Percentiles rank a stretch among this genome's conserved stretches.
These are phyloP conservation scores for Colletotrichum godetiae DNA, from an alignment of 2,329 filamentous ascomycete genomes.

Conservation along the genomic window DNA sequence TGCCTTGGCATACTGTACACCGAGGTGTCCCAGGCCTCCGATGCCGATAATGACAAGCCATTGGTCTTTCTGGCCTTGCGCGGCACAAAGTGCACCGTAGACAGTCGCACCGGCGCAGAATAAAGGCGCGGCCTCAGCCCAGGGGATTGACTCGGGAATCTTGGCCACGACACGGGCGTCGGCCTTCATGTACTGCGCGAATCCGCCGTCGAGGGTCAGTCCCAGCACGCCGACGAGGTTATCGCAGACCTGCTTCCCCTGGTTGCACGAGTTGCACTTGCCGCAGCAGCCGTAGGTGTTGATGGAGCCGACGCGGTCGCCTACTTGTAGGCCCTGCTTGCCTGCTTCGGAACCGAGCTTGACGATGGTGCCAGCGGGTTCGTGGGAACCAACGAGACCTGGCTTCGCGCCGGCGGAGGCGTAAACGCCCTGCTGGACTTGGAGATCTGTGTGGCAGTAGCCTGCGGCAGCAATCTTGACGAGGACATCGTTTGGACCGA, in stretches of 20 bases:
- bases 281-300: constrained; percentile 39
- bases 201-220: constrained; percentile 40
- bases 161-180: constrained; percentile 40
- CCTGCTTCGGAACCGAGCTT: constrained; percentile 59
- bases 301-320: constrained; percentile 64
- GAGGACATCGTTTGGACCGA: constrained; percentile 35
- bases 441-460: constrained; percentile 38
- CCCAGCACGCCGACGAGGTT: constrained; percentile 40
- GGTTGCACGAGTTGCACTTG: constrained; percentile 38
- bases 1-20: constrained; percentile 40
- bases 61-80: constrained; percentile 31
- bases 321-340: constrained; percentile 50
- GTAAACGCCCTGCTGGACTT: constrained; percentile 34
- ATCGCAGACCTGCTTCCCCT: constrained; percentile 39
- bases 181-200: constrained; percentile 42
- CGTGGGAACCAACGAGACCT: constrained; percentile 60
- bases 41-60: constrained; percentile 42
- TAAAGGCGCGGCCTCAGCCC: constrained; percentile 40
- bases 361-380: constrained; percentile 72
- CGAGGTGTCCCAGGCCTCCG: constrained; percentile 42
- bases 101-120: constrained; percentile 45
- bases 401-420: constrained; percentile 38
- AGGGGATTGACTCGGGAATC: constrained; percentile 39
- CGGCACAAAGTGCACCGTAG: constrained; percentile 37
- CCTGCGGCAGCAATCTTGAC: constrained; percentile 37